Conservation (phyloP, 2,329 filamentous ascomycete species). For the Mycogone perniciosa region DNA sequence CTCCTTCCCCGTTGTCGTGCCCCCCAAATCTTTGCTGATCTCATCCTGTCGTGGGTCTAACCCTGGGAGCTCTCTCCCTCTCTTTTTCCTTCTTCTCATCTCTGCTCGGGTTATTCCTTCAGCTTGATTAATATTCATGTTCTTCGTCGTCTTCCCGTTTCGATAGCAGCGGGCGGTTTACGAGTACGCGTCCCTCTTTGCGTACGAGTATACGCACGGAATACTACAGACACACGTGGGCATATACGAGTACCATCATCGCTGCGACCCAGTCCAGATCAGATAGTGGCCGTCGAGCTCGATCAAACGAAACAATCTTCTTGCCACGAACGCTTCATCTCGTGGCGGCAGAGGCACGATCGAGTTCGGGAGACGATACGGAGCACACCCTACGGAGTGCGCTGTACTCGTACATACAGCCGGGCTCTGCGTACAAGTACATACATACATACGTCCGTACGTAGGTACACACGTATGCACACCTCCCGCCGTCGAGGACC, state of each 20-base stretch:
- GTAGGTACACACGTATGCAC: too few relatives aligned
- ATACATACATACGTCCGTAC: not conserved
- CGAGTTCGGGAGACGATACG: slow-evolving; percentile 7
- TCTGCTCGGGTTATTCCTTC: not conserved
- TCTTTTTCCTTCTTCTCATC: not conserved
- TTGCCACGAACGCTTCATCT: slow-evolving; percentile 10
- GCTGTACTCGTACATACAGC: slow-evolving; percentile 2
- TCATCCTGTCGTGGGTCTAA: slow-evolving; percentile 8
- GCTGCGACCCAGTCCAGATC: not conserved
- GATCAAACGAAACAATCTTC: slow-evolving; percentile 4
- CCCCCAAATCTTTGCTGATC: slow-evolving; percentile 12
- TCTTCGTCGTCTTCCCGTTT: too few relatives aligned
- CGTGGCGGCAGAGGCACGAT: slow-evolving; percentile 7
- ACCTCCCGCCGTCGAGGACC: too few relatives aligned
- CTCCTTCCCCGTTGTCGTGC: slow-evolving; percentile 9
- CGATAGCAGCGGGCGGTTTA: too few relatives aligned
- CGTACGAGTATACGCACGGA: too few relatives aligned
- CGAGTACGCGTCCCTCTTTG: too few relatives aligned
- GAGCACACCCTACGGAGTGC: slow-evolving; percentile 6
- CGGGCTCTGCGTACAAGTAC: not conserved
- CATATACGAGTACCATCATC: too few relatives aligned
- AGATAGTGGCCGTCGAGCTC: slow-evolving; percentile 6
- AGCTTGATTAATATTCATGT: too few relatives aligned
- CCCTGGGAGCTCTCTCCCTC: slow-evolving; percentile 2
- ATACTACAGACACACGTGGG: too few relatives aligned